Conservation (phyloP, 2,329 filamentous ascomycete genomes). For the Fusarium annulatum region DNA sequence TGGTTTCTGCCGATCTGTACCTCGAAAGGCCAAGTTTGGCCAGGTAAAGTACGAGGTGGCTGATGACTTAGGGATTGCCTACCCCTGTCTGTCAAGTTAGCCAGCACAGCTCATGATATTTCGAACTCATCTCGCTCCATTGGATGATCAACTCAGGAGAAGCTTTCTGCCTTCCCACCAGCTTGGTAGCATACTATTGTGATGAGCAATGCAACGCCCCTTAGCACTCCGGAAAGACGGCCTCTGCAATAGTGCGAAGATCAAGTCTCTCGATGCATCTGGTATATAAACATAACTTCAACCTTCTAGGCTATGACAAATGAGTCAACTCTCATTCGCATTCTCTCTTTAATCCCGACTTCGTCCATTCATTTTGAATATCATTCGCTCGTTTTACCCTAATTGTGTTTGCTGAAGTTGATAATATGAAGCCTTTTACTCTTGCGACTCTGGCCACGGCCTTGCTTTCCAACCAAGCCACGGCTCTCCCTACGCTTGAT, state of each 20-base stretch:
- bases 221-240: not conserved
- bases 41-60: not conserved
- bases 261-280: not conserved
- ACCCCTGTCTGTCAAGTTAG: not conserved
- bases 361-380: slow-evolving; percentile 1
- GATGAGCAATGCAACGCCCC: not conserved
- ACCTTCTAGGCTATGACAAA: slow-evolving; percentile 25
- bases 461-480: slow-evolving; percentile 20
- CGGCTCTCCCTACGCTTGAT: slow-evolving; percentile 17
- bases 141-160: slow-evolving; percentile 13
- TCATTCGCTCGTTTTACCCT: slow-evolving; percentile 8
- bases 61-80: not conserved
- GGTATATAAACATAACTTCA: slow-evolving; percentile 15
- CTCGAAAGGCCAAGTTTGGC: not conserved
- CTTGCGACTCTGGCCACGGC: slow-evolving; percentile 15
- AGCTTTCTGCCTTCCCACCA: not conserved
- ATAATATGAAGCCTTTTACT: slow-evolving; percentile 29
- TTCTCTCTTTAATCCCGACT: slow-evolving; percentile 13
- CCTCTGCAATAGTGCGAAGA: not conserved
- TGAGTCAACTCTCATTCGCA: slow-evolving; percentile 24
- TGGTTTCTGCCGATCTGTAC: not conserved
- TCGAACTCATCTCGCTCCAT: slow-evolving; percentile 29
- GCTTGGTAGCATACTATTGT: not conserved
- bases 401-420: not conserved
- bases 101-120: slow-evolving; percentile 8